Percentiles rank a stretch among this genome's conserved stretches.
These are phyloP conservation scores for Alternaria metachromatica DNA, from an alignment of 2,329 filamentous ascomycete species.

Conservation along the genomic window DNA sequence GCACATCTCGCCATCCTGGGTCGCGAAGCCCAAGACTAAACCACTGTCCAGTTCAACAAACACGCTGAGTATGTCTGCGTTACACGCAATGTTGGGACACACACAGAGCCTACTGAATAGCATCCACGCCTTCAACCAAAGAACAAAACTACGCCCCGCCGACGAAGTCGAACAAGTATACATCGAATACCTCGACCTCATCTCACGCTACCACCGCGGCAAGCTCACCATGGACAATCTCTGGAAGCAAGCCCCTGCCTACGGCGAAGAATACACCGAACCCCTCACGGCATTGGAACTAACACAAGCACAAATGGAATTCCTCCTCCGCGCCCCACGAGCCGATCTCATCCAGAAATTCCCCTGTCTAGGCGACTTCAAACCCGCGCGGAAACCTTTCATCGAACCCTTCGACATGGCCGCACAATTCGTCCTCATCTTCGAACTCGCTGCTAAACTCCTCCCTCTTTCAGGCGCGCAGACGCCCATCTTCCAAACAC, in stretches of 20 bases:
- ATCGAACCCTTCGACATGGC: conserved; percentile 23
- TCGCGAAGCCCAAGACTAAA: conserved; percentile 24
- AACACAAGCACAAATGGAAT: conserved; percentile 20
- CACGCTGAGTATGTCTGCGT: conserved; percentile 13
- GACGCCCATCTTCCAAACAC: conserved; percentile 35
- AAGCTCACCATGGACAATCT: conserved; percentile 13
- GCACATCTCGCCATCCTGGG: conserved; percentile 27
- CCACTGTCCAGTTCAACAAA: neutral
- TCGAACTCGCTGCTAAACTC: conserved; percentile 22
- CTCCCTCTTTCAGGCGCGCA: conserved; percentile 8
- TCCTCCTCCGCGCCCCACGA: conserved; percentile 20
- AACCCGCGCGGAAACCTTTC: conserved; percentile 16
- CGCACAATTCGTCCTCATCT: conserved; percentile 21
- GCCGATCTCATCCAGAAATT: conserved; percentile 16
- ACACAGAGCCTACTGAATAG: conserved; percentile 34
- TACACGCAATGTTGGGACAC: conserved; percentile 21
- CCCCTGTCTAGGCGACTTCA: conserved; percentile 11
- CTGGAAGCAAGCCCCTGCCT: neutral
- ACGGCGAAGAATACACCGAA: neutral
- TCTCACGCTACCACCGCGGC: conserved; percentile 13
- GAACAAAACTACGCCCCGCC: conserved; percentile 11
- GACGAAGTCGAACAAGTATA: conserved; percentile 21
- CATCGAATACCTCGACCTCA: conserved; percentile 7
- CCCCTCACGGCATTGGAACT: conserved; percentile 17
- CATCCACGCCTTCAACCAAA: conserved; percentile 34